Conservation (phyloP, 2,329 filamentous ascomycete genomes). For the Aspergillus tubingensis region DNA sequence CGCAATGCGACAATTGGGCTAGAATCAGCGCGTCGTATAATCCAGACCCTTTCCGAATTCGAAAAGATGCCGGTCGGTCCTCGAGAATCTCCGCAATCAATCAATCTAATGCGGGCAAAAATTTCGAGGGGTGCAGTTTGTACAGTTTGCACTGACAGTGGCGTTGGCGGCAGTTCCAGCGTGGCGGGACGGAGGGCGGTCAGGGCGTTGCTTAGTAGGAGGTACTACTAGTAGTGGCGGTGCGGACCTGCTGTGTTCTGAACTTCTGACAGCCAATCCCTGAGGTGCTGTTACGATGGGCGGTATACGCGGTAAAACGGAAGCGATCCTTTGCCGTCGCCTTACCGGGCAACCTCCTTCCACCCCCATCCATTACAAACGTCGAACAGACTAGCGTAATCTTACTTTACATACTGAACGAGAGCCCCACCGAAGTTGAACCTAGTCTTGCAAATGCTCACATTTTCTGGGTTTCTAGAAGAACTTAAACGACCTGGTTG, state of each 20-base stretch:
- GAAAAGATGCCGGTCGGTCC: background rate
- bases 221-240: background rate
- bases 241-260: background rate
- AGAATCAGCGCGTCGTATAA: background rate
- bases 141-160: constrained; percentile 20
- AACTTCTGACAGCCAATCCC: background rate
- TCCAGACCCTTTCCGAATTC: background rate
- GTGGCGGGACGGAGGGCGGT: constrained; percentile 1
- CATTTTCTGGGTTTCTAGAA: constrained; percentile 20
- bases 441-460: constrained; percentile 2
- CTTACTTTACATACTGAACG: constrained; percentile 6
- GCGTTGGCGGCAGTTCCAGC: background rate
- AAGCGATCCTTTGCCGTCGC: background rate
- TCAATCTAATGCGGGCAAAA: constrained; percentile 13
- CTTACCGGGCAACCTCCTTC: background rate
- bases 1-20: background rate
- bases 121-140: constrained; percentile 25
- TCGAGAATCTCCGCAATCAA: background rate
- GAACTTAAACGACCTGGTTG: constrained; percentile 8
- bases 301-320: constrained; percentile 13
- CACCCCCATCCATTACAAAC: background rate
- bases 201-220: background rate
- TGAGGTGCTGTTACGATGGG: constrained; percentile 7
- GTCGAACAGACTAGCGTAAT: constrained; percentile 6
- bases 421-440: constrained; percentile 13